These are phyloP conservation scores for Podaxis sp. DNA, from an alignment of 768 basidiomycete genomes.

Conservation along the genomic window DNA sequence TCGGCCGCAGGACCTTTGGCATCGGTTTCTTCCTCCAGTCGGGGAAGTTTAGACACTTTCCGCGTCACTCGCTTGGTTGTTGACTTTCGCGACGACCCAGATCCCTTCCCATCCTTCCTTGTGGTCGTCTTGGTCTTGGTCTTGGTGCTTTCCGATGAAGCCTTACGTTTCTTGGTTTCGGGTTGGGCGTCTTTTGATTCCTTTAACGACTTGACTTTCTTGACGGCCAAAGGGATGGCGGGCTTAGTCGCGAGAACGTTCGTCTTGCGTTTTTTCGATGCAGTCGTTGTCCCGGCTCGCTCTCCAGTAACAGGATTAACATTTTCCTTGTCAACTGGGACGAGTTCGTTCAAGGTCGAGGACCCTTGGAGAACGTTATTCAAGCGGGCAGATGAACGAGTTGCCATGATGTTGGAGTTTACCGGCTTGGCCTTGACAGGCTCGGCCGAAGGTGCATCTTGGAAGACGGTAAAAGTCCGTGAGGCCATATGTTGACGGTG, in stretches of 20 bases:
- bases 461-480: conserved; percentile 65
- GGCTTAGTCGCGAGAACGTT: conserved; percentile 56
- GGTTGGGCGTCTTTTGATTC: conserved; percentile 33
- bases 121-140: conserved; percentile 22
- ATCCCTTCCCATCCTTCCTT: conserved; percentile 35
- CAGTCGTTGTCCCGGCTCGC: conserved; percentile 41
- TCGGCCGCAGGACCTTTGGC: conserved; percentile 31
- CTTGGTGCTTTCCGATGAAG: conserved; percentile 31
- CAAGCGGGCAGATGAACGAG: conserved; percentile 31
- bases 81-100: conserved; percentile 34
- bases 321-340: conserved; percentile 73
- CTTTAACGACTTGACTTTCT: conserved; percentile 46
- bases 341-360: conserved; percentile 34
- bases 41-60: conserved; percentile 28
- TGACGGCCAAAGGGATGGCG: conserved; percentile 33
- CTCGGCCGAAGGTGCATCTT: conserved; percentile 44
- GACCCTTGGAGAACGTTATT: conserved; percentile 25
- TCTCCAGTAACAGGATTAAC: conserved; percentile 73
- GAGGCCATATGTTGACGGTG: conserved; percentile 51
- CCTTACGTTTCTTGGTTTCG: conserved; percentile 65
- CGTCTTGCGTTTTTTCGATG: conserved; percentile 66
- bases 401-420: conserved; percentile 26
- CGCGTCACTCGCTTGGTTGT: conserved; percentile 29
- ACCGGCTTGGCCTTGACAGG: conserved; percentile 29
- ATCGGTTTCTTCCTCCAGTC: conserved; percentile 45